Evolutionary conservation across 2,329 filamentous ascomycete genomes (phyloP).

Genomic region (Chaetomiaceae sp.): DNA sequence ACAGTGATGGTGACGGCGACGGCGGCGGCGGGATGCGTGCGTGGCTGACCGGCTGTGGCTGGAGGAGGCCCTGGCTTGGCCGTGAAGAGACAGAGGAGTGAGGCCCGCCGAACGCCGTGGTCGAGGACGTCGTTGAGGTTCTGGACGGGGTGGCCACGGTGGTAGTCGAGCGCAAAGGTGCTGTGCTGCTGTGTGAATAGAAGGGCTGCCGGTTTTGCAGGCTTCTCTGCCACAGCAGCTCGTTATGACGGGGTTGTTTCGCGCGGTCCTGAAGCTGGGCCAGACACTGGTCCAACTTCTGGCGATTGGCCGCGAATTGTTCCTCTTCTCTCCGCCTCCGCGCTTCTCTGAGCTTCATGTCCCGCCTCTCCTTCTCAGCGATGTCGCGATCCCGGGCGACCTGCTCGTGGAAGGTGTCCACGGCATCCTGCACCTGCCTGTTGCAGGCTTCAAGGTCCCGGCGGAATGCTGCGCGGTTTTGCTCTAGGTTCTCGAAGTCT

Average conservation of each 20-base stretch:
- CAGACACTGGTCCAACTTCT: neutral
- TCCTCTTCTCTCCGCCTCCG: neutral
- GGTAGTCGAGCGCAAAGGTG: too few relatives aligned
- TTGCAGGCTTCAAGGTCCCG: slow-evolving; percentile 6
- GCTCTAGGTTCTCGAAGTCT: neutral
- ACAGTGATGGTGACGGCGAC: neutral
- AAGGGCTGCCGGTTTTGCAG: too few relatives aligned
- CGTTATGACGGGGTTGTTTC: neutral
- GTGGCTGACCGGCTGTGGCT: too few relatives aligned
- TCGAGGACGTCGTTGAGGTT: too few relatives aligned
- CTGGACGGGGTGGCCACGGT: too few relatives aligned
- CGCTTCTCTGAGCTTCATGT: slow-evolving; percentile 1
- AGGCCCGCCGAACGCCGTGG: too few relatives aligned
- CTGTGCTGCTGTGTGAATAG: too few relatives aligned
- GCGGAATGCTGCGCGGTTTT: neutral
- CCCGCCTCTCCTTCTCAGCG: slow-evolving; percentile 2
- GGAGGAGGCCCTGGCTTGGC: too few relatives aligned
- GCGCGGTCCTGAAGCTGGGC: neutral
- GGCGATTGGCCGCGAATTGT: neutral
- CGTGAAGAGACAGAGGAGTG: too few relatives aligned
- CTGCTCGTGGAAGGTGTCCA: slow-evolving; percentile 10
- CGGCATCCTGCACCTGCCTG: slow-evolving; percentile 1
- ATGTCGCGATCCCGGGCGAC: neutral
- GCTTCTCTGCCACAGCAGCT: neutral
- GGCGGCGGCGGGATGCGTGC: neutral